phyloP scores from a whole-genome alignment of 2,329 filamentous ascomycete species.

The Scedosporium dehoogii region DNA sequence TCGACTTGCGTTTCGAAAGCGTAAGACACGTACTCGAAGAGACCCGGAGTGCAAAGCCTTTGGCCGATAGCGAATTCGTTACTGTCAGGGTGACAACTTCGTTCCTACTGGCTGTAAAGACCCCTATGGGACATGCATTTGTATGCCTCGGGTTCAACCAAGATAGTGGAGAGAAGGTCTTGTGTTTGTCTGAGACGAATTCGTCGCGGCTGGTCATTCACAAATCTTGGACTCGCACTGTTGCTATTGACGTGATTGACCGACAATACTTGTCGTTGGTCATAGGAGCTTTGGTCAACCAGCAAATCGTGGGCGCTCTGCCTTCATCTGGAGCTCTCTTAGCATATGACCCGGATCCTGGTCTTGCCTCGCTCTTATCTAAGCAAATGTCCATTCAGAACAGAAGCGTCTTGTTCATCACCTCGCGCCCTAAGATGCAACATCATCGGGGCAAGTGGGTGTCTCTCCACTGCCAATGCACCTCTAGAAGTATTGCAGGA shows the following conservation, averaged over 20 bases:
- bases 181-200: neutral
- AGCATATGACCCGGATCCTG: neutral
- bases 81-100: neutral
- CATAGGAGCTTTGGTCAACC: neutral
- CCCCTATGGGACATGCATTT: neutral
- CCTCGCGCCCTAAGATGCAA: neutral
- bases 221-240: neutral
- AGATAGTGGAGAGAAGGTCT: neutral
- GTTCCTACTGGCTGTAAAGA: neutral
- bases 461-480: neutral
- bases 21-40: neutral
- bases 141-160: neutral
- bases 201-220: neutral
- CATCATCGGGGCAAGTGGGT: neutral
- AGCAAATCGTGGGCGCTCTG: neutral
- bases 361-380: neutral
- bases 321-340: neutral
- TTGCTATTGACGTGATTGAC: neutral
- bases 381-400: neutral
- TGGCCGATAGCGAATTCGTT: neutral
- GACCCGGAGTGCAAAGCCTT: neutral
- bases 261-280: neutral
- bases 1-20: neutral
- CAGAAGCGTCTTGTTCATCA: neutral
- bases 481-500: neutral